Evolutionary conservation across 164 flowering plant genomes (phyloP).

Genomic region (Houttuynia cordata): DNA sequence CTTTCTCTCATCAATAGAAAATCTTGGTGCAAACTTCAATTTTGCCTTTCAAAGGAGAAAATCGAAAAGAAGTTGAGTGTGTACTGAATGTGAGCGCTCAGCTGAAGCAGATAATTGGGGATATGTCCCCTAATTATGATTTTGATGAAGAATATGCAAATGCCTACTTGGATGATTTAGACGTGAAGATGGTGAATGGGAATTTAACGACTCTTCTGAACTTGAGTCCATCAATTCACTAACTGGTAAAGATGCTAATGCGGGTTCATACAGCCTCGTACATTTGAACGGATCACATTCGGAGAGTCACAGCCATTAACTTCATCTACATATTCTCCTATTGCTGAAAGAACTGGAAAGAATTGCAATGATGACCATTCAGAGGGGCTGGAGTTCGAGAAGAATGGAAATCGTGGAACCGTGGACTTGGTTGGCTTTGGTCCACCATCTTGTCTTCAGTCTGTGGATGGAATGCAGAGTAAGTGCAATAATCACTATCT

Average conservation of each 20-base stretch:
- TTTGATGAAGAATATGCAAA: conserved; percentile 46
- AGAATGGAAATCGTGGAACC: not conserved
- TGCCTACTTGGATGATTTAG: conserved; percentile 58
- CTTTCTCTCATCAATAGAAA: conserved; percentile 37
- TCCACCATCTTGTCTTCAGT: conserved; percentile 4
- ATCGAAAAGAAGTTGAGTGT: conserved; percentile 53
- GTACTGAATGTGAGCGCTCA: conserved; percentile 49
- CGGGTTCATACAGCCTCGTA: not conserved
- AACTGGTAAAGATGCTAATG: not conserved
- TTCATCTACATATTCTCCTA: not conserved
- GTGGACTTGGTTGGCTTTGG: not conserved
- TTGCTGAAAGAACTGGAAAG: not conserved
- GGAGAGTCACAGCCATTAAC: conserved; percentile 18
- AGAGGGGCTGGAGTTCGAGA: not conserved
- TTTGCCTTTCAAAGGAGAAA: conserved; percentile 19
- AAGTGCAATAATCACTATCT: conserved; percentile 34
- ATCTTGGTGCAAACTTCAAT: conserved; percentile 7
- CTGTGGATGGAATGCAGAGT: not conserved
- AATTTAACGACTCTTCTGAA: not conserved
- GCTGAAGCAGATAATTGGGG: conserved; percentile 48
- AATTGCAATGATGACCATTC: conserved; percentile 4
- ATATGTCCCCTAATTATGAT: conserved; percentile 24
- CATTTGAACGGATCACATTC: conserved; percentile 7
- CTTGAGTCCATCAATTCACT: not conserved
- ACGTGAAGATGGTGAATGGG: conserved; percentile 25